Evolutionary conservation across 768 basidiomycete species (phyloP).

Genomic region (Leucocoprinus sp.): DNA sequence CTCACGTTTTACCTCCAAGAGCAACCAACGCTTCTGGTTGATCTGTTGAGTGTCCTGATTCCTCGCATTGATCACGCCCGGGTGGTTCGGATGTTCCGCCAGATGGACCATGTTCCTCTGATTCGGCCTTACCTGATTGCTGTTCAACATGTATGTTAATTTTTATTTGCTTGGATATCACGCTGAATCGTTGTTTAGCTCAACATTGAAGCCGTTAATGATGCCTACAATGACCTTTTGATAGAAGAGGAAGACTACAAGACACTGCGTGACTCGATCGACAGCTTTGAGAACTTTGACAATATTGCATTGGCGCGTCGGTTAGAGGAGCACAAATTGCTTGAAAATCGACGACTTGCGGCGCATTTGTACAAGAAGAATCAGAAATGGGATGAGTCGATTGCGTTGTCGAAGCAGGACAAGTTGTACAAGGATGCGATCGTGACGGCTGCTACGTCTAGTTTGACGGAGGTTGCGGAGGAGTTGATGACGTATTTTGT

Average conservation of each 20-base stretch:
- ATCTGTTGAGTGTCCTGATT: slow-evolving; percentile 86
- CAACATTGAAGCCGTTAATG: slow-evolving; percentile 95
- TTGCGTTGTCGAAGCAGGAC: slow-evolving; percentile 91
- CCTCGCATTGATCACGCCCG: slow-evolving; percentile 92
- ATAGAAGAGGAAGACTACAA: slow-evolving; percentile 99
- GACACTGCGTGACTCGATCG: slow-evolving; percentile 93
- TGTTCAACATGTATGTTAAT: slow-evolving; percentile 73
- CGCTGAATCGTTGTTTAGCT: slow-evolving; percentile 38
- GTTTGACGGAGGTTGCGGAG: slow-evolving; percentile 84
- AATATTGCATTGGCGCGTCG: slow-evolving; percentile 79
- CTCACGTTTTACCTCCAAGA: slow-evolving; percentile 91
- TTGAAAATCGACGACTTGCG: slow-evolving; percentile 93
- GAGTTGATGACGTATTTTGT: slow-evolving; percentile 95
- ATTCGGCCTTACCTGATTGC: slow-evolving; percentile 95
- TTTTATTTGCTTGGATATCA: background rate
- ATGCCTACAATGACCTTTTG: slow-evolving; percentile 95
- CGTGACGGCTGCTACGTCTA: slow-evolving; percentile 82
- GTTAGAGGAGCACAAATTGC: slow-evolving; percentile 81
- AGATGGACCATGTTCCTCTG: slow-evolving; percentile 92
- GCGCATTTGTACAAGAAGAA: slow-evolving; percentile 99
- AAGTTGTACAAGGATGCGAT: slow-evolving; percentile 97
- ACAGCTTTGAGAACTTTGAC: slow-evolving; percentile 98
- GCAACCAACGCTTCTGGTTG: slow-evolving; percentile 88
- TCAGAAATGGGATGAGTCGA: slow-evolving; percentile 91
- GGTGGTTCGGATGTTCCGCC: slow-evolving; percentile 92